Base-by-base conservation (phyloP, 2,329 filamentous ascomycete species). In the Xylariaceae sp. region DNA sequence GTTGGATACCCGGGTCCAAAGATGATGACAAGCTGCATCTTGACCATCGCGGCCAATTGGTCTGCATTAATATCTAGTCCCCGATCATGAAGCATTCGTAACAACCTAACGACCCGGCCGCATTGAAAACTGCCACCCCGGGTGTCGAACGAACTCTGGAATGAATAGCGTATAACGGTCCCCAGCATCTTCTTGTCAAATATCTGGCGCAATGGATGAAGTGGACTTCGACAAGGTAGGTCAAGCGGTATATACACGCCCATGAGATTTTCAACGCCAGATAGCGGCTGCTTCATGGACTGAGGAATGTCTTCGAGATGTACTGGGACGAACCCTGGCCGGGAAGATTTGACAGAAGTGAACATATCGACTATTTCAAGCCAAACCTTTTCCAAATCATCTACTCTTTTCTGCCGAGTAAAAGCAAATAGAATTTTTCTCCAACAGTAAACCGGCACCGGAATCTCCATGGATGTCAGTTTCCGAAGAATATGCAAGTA, bases 131-230 rank as follows among this genome's bases (percentile, higher is more conserved):
- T 64, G 5, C 47, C 44, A 50, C 29, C 20, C 19, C 32, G 19
- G 56, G 61, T 61, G 2, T 69, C 66, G 20, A 73, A 50, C 12
- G 68, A 72, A 48, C 72, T 66, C 53, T 77, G 70, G 52, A 83
- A 82, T 0, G 76, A 75, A 73, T 76, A 81, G 37, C 78, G 70
- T 7, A 81, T 59, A 16, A 82, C 72, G 2, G 67, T 65, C 1
- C 71, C 68, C 50, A 81, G 70, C 19, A 82, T 54, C 21, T 64
- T 65, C 10, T 58, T 48, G 42, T 74, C 69, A 58, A 84, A 83
- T 19, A 84, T 70, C 40, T 71, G 71, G 41, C 72, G 74, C 6
- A 84, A 53, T 2, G 81, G 81, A 55, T 84, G 81, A 12, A 73
- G 64, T 1, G 68, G 71, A 50, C 77, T 74, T 9, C 60, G 57